Evolutionary conservation across 2,329 filamentous ascomycete genomes (phyloP).

Genomic region (Cadophora gregata): DNA sequence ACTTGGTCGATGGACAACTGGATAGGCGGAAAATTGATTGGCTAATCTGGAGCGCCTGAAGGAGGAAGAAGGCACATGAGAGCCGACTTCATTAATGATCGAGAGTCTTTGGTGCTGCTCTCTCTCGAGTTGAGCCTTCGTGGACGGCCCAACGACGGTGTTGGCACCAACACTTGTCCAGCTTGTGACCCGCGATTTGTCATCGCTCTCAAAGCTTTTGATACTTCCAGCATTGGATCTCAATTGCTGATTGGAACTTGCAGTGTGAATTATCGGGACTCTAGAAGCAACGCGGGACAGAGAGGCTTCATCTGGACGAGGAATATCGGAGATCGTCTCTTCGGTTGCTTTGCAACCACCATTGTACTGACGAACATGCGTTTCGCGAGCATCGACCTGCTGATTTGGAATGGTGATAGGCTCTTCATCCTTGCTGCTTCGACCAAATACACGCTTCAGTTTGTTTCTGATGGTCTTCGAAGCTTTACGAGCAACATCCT

Average conservation of each 20-base stretch:
- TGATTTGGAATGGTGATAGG: conserved; percentile 53
- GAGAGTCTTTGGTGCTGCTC: conserved; percentile 62
- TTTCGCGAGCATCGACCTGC: conserved; percentile 54
- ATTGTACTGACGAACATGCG: conserved; percentile 40
- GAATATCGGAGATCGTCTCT: conserved; percentile 45
- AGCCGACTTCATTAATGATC: conserved; percentile 64
- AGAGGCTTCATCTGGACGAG: conserved; percentile 49
- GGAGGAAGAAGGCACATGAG: conserved; percentile 51
- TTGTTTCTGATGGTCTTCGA: conserved; percentile 67
- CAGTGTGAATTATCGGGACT: conserved; percentile 56
- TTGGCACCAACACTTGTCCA: conserved; percentile 70
- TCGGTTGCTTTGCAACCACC: conserved; percentile 38
- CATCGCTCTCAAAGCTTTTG: conserved; percentile 56
- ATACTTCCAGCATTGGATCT: conserved; percentile 61
- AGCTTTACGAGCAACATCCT: conserved; percentile 62
- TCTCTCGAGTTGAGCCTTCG: conserved; percentile 47
- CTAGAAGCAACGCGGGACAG: conserved; percentile 56
- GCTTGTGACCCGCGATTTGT: conserved; percentile 72
- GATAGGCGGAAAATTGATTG: conserved; percentile 41
- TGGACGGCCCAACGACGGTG: conserved; percentile 51
- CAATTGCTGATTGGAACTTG: conserved; percentile 53
- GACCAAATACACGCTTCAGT: conserved; percentile 62
- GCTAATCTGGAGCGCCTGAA: conserved; percentile 39
- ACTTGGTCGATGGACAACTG: conserved; percentile 31
- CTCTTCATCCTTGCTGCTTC: conserved; percentile 44